These are phyloP conservation scores for Teunomyces pallodes DNA, from an alignment of 805 yeast genomes.

Conservation along the genomic window DNA sequence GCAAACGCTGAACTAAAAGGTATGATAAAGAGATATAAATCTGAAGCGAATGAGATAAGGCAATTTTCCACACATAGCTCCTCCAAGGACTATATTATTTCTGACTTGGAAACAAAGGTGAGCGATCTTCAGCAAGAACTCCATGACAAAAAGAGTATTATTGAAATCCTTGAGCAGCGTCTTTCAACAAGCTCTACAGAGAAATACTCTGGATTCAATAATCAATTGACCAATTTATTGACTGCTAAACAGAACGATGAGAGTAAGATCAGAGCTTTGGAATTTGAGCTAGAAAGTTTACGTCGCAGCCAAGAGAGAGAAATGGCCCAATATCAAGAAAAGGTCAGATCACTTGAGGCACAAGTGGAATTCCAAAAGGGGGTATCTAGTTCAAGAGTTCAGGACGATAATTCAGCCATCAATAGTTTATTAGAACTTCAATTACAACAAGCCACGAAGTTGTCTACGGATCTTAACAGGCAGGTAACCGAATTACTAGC, in stretches of 20 bases:
- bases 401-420: slow-evolving; percentile 12
- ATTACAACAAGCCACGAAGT: slow-evolving; percentile 28
- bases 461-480: slow-evolving; percentile 21
- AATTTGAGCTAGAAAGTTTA: slow-evolving; percentile 36
- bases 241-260: slow-evolving; percentile 34
- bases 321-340: slow-evolving; percentile 28
- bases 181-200: background rate
- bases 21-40: slow-evolving; percentile 5
- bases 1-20: slow-evolving; percentile 12
- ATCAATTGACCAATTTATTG: slow-evolving; percentile 1
- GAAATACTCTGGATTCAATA: background rate
- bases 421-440: slow-evolving; percentile 31
- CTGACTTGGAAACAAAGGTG: slow-evolving; percentile 5
- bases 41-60: background rate
- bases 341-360: slow-evolving; percentile 19
- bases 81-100: background rate
- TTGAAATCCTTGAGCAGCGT: slow-evolving; percentile 1
- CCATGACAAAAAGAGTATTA: slow-evolving; percentile 16
- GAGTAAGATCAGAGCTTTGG: slow-evolving; percentile 32
- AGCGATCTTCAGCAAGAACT: slow-evolving; percentile 20
- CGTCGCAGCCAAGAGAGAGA: slow-evolving; percentile 28
- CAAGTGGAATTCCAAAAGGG: slow-evolving; percentile 5
- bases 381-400: background rate
- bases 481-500: slow-evolving; percentile 16
- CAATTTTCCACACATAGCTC: background rate